Conservation (phyloP, 2,329 filamentous ascomycete genomes). For the Chalaropsis thielavioides region DNA sequence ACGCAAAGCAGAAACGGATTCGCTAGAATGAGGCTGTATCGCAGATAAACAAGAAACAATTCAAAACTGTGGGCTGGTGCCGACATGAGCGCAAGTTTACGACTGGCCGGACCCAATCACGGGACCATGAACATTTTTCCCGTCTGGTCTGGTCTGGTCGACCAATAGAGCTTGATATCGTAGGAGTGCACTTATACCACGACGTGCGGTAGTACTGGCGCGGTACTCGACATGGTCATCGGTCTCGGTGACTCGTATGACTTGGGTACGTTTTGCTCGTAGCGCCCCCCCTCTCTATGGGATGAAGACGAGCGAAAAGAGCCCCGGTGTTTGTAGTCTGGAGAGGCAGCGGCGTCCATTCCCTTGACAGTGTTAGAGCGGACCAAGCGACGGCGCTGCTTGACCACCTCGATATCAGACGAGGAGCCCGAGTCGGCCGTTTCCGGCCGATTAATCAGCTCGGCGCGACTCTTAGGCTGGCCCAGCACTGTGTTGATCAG, state of each 20-base stretch:
- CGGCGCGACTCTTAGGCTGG: conserved; percentile 13
- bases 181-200: not conserved
- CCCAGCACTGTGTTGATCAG: conserved; percentile 31
- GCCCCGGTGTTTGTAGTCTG: not conserved
- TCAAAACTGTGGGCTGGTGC: not conserved
- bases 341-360: conserved; percentile 4
- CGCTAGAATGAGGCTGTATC: conserved; percentile 4
- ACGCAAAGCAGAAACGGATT: conserved; percentile 16
- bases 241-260: conserved; percentile 15
- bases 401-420: conserved; percentile 14
- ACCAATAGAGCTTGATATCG: not conserved
- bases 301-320: not conserved
- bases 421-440: conserved; percentile 14
- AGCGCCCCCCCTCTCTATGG: not conserved
- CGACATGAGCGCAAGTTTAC: not conserved
- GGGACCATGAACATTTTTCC: too few species aligned
- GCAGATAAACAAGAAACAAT: conserved; percentile 14
- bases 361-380: conserved; percentile 15
- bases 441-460: conserved; percentile 11
- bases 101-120: too few species aligned
- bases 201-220: conserved; percentile 15
- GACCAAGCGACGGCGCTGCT: conserved; percentile 9
- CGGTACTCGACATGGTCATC: conserved; percentile 12
- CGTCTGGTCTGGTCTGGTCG: not conserved
- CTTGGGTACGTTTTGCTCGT: not conserved